Evolutionary conservation across 306 rosid genomes (phyloP).

Genomic region (Citrullus amarus): DNA sequence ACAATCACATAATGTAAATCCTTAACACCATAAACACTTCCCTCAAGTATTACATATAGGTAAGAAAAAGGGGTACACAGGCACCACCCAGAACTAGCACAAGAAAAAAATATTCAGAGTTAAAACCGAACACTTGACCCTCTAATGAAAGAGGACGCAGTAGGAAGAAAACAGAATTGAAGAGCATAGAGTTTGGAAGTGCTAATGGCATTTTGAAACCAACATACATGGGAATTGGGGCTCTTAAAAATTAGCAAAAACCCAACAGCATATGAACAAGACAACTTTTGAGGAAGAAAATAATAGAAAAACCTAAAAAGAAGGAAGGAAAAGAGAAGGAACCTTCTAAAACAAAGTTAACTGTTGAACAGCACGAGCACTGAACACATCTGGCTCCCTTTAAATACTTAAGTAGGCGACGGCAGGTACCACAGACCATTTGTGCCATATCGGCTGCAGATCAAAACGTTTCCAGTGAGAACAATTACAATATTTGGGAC

Average conservation of each 20-base stretch:
- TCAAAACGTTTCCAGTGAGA: neutral
- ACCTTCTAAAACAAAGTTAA: slow-evolving; percentile 79
- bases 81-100: neutral
- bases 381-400: slow-evolving; percentile 58
- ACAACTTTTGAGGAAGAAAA: neutral
- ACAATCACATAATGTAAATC: neutral
- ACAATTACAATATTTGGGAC: too few relatives aligned
- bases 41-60: neutral
- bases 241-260: neutral
- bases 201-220: neutral
- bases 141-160: neutral
- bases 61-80: neutral
- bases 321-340: slow-evolving; percentile 9
- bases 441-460: slow-evolving; percentile 55
- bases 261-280: neutral
- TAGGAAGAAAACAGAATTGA: neutral
- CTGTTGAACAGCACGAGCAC: slow-evolving; percentile 75
- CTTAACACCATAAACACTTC: neutral
- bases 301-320: neutral
- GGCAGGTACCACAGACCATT: slow-evolving; percentile 92
- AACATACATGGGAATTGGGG: neutral
- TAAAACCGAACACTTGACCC: neutral
- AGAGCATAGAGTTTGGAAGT: neutral
- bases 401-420: slow-evolving; percentile 56
- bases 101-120: neutral